Evolutionary conservation across 1,139 yeast genomes (phyloP).

Genomic region (Taphrina pruni): DNA sequence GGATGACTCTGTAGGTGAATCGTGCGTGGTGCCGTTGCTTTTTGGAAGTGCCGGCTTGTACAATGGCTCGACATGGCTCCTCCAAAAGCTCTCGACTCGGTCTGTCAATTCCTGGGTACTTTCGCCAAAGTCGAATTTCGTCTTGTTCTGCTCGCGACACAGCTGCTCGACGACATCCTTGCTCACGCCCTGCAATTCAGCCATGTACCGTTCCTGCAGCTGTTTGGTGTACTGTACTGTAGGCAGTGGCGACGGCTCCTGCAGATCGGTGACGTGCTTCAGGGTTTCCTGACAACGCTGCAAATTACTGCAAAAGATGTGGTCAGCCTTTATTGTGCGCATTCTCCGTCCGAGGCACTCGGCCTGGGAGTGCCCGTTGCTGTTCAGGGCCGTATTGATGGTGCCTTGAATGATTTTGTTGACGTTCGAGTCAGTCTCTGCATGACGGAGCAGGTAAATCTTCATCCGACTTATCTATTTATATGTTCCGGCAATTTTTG

Average conservation of each 20-base stretch:
- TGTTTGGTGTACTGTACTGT: constrained; percentile 20
- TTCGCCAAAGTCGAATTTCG: constrained; percentile 36
- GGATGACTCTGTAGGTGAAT: background rate
- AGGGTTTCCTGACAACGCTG: constrained; percentile 33
- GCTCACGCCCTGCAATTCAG: constrained; percentile 36
- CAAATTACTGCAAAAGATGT: constrained; percentile 27
- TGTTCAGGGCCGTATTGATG: constrained; percentile 28
- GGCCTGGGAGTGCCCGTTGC: constrained; percentile 30
- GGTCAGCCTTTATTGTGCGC: background rate
- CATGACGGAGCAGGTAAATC: constrained; percentile 32
- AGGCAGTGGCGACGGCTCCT: background rate
- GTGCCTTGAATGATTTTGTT: constrained; percentile 37
- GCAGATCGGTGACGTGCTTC: constrained; percentile 25
- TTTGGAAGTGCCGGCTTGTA: background rate
- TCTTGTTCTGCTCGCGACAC: constrained; percentile 27
- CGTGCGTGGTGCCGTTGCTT: background rate
- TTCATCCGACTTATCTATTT: constrained; percentile 13
- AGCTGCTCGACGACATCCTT: constrained; percentile 33
- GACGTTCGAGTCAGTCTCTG: constrained; percentile 34
- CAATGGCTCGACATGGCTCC: constrained; percentile 20
- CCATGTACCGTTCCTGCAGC: constrained; percentile 35
- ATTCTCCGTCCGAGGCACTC: constrained; percentile 23
- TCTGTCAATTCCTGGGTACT: constrained; percentile 18
- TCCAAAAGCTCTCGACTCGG: constrained; percentile 29
- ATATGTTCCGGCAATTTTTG: background rate